Evolutionary conservation across 2,329 filamentous ascomycete species (phyloP), one percentile per base, ranked within the genome.

Genomic region (Xylariaceae sp.): DNA sequence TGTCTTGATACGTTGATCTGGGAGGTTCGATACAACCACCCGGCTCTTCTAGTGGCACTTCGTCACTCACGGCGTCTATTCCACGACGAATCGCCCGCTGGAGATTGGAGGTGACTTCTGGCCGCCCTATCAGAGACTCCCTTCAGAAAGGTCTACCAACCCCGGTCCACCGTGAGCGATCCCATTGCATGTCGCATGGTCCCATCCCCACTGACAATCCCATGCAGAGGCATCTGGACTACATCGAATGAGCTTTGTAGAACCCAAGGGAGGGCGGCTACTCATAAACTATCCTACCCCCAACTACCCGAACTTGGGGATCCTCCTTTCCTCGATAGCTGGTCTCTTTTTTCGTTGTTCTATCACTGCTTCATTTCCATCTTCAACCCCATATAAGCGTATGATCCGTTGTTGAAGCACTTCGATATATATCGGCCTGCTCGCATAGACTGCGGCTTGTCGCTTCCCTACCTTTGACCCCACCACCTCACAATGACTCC

Each of bases 211-310:
- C 65, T 65, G 54, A 66, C 55, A 44, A 45, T 57, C 56, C 57
- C 62, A 61, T 67, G 65, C 62, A 67, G 64, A 52, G 49, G 49
- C 50, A 47, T 43, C 48, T 39, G 47, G 49, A 48, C 44, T 49
- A 56, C 43, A 49, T 55, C 61, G 57, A 60, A 57, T 64, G 53
- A 57, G 55, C 57, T 62, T 45, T 46, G 48, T 49, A 50, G 52
- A 42, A 52, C 56, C 48, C 47, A 54, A n/a, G 53, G 46, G 45
- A 54, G 60, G 63, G 62, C 64, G 66, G 57, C 64, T 62, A 68
- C 68, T 76, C 72, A 78, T 76, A 78, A 78, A 68, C 68, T 63
- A 58, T 61, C 57, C 61, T 60, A 63, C 68, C 71, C 48, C 68
- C 64, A 63, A 48, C 51, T 52, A 51, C 51, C 57, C 57, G n/a